A percentile compares a stretch with the other conserved stretches of the same genome.
Evolutionary conservation across 2,329 filamentous ascomycete species (phyloP).

Genomic region (Lasiodiplodia hormozganensis): DNA sequence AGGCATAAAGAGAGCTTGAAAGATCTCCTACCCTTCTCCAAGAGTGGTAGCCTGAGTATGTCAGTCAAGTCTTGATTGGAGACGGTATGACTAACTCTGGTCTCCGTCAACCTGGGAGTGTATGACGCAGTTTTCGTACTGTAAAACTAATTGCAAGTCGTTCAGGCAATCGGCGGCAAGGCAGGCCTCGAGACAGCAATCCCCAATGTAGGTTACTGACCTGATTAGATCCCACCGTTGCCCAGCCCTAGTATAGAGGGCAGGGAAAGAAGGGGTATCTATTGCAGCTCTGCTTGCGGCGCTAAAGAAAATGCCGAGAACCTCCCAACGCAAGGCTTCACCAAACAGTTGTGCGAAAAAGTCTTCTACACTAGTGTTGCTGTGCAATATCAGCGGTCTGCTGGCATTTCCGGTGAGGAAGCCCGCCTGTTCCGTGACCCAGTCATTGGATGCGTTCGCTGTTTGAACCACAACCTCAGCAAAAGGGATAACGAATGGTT

Average conservation of each 20-base stretch:
- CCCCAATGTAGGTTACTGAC: conserved; percentile 41
- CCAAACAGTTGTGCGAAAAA: conserved; percentile 32
- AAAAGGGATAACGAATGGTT: conserved; percentile 32
- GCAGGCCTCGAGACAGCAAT: conserved; percentile 46
- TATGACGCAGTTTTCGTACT: conserved; percentile 31
- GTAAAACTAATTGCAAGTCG: conserved; percentile 52
- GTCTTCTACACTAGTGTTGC: conserved; percentile 20
- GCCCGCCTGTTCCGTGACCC: neutral
- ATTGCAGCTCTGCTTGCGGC: conserved; percentile 43
- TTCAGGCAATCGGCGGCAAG: conserved; percentile 47
- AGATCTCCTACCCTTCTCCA: conserved; percentile 58
- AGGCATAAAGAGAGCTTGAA: conserved; percentile 54
- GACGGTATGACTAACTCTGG: conserved; percentile 34
- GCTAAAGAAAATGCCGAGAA: conserved; percentile 48
- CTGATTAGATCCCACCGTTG: conserved; percentile 38
- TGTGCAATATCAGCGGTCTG: conserved; percentile 18
- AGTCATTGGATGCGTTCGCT: neutral
- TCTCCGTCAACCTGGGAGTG: conserved; percentile 31
- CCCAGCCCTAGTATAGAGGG: conserved; percentile 37
- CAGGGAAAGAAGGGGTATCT: conserved; percentile 31
- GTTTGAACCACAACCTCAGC: conserved; percentile 29
- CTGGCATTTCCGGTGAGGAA: neutral
- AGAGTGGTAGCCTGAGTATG: conserved; percentile 51
- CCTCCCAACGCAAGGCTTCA: conserved; percentile 49
- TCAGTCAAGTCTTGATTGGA: neutral